Conservation (phyloP, 2,329 filamentous ascomycete species). For the Curvularia lunata region DNA sequence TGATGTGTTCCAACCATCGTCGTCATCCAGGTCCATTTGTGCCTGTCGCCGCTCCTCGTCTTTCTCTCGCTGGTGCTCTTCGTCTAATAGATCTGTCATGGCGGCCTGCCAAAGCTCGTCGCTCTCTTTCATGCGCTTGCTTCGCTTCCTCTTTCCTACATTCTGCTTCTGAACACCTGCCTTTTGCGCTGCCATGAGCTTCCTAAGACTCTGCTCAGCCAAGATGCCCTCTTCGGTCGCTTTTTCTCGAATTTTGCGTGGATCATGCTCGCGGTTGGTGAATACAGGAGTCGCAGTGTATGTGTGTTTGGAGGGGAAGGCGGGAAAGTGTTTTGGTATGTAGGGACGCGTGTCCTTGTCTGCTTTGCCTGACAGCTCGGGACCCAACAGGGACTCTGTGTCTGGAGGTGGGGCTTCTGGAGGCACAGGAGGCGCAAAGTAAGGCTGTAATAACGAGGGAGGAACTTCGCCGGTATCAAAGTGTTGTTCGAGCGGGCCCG, state of each 20-base stretch:
- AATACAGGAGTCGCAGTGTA: slow-evolving; percentile 67
- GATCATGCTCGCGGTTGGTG: slow-evolving; percentile 64
- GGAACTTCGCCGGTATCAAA: slow-evolving; percentile 51
- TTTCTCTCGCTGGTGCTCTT: slow-evolving; percentile 45
- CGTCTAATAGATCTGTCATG: slow-evolving; percentile 57
- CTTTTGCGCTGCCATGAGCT: slow-evolving; percentile 59
- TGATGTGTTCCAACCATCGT: slow-evolving; percentile 27
- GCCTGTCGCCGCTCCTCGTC: slow-evolving; percentile 31
- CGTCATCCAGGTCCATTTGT: slow-evolving; percentile 29
- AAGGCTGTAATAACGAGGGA: slow-evolving; percentile 46
- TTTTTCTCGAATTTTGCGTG: slow-evolving; percentile 65
- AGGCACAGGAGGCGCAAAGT: slow-evolving; percentile 51
- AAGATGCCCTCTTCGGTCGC: slow-evolving; percentile 70
- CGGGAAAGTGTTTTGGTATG: slow-evolving; percentile 66
- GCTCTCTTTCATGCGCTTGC: slow-evolving; percentile 48
- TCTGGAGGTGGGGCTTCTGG: slow-evolving; percentile 51
- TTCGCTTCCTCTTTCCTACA: slow-evolving; percentile 51
- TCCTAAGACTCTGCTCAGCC: slow-evolving; percentile 69
- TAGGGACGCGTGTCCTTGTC: slow-evolving; percentile 58
- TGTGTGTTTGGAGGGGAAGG: slow-evolving; percentile 68
- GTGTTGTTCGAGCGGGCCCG: slow-evolving; percentile 49
- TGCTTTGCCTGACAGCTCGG: slow-evolving; percentile 56
- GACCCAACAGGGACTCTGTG: slow-evolving; percentile 58
- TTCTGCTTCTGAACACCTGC: slow-evolving; percentile 52
- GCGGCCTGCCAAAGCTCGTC: slow-evolving; percentile 64